phyloP scores from a whole-genome alignment of 2,329 filamentous ascomycete genomes.

The Trichoderma asperellum region DNA sequence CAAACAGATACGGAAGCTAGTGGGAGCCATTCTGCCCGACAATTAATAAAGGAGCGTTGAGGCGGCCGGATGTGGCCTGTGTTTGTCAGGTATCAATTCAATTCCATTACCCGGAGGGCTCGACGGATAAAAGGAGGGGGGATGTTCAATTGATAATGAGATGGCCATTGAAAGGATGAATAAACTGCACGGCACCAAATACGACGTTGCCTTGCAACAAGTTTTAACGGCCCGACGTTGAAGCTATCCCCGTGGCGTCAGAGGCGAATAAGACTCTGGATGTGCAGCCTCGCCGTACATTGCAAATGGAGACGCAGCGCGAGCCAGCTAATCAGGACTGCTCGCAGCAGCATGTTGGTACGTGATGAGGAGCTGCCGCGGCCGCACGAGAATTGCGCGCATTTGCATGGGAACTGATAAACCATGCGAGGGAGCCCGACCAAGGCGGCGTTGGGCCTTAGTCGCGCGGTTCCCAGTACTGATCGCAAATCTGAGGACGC shows the following conservation, averaged over 20 bases:
- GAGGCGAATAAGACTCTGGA: background rate
- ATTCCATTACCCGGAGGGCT: constrained; percentile 21
- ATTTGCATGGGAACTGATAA: constrained; percentile 19
- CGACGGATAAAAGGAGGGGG: constrained; percentile 12
- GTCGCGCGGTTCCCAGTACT: background rate
- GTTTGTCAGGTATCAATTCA: constrained; percentile 25
- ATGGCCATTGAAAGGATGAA: constrained; percentile 12
- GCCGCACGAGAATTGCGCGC: constrained; percentile 21
- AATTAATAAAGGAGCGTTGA: background rate
- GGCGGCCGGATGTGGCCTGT: background rate
- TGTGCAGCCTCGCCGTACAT: constrained; percentile 19
- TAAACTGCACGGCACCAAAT: background rate
- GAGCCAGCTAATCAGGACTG: constrained; percentile 13
- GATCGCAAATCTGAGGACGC: background rate
- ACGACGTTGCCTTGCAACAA: constrained; percentile 18
- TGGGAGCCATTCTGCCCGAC: constrained; percentile 18
- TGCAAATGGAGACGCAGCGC: background rate
- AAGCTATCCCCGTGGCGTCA: constrained; percentile 15
- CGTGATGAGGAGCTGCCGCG: constrained; percentile 25
- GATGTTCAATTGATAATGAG: constrained; percentile 4
- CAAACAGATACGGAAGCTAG: constrained; percentile 9
- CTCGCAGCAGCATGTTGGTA: constrained; percentile 12
- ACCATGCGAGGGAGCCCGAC: constrained; percentile 22
- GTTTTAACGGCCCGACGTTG: constrained; percentile 22
- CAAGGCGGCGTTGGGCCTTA: constrained; percentile 18